Evolutionary conservation across 495 filamentous ascomycete genomes (phyloP).

Genomic region (Penicillium flavigenum): DNA sequence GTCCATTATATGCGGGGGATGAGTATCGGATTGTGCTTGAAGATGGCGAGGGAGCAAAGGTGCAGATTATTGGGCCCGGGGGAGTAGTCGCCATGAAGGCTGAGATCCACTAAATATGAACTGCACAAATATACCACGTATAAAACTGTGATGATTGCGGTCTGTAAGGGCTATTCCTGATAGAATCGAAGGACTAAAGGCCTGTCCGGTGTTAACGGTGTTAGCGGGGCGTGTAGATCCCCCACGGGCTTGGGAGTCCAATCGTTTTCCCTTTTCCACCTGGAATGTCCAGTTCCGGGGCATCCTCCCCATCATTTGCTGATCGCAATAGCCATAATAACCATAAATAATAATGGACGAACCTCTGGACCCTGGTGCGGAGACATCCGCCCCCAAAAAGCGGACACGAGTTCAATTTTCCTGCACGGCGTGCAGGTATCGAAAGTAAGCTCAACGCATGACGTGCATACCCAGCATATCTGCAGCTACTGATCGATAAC

Average conservation of each 20-base stretch:
- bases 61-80: constrained; percentile 44
- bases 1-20: constrained; percentile 61
- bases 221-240: background rate
- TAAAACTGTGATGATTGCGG: background rate
- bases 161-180: background rate
- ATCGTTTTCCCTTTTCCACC: background rate
- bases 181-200: background rate
- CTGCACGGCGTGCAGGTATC: constrained; percentile 52
- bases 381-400: constrained; percentile 35
- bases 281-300: no score
- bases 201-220: background rate
- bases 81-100: constrained; percentile 50
- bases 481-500: constrained; percentile 2
- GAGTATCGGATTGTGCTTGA: constrained; percentile 47
- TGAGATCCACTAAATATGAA: constrained; percentile 31
- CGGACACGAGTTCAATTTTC: constrained; percentile 54
- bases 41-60: constrained; percentile 25
- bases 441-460: constrained; percentile 41
- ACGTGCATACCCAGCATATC: constrained; percentile 2
- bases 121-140: background rate
- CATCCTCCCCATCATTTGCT: background rate
- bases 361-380: constrained; percentile 17
- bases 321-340: background rate
- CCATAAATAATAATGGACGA: background rate
- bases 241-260: background rate